These are phyloP conservation scores for Boletus subparvulus DNA, from an alignment of 768 basidiomycete genomes.

Conservation along the genomic window DNA sequence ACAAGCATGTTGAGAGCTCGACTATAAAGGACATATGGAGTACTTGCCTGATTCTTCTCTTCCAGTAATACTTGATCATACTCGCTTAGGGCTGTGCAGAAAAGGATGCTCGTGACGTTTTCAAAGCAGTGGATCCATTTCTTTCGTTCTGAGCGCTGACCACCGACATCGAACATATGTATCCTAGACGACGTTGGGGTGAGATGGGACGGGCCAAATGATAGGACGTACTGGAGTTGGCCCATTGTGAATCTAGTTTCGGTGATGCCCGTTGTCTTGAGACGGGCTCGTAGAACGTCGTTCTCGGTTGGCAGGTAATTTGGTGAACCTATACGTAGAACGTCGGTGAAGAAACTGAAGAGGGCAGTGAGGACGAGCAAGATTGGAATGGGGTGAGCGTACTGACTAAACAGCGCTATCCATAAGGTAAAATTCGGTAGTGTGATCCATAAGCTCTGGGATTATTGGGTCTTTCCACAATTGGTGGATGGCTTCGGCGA, in stretches of 20 bases:
- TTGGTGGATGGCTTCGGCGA: constrained; percentile 66
- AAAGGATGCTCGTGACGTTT: constrained; percentile 75
- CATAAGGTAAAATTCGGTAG: constrained; percentile 87
- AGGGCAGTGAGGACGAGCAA: background rate
- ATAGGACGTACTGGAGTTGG: constrained; percentile 49
- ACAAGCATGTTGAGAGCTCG: background rate
- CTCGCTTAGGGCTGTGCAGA: constrained; percentile 72
- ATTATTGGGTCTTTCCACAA: constrained; percentile 72
- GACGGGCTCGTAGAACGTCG: constrained; percentile 85
- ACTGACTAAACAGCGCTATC: constrained; percentile 89
- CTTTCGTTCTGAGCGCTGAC: constrained; percentile 78
- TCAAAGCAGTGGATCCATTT: constrained; percentile 84
- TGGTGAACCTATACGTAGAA: constrained; percentile 75
- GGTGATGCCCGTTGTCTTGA: constrained; percentile 86
- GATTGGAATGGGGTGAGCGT: background rate
- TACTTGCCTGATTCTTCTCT: constrained; percentile 40
- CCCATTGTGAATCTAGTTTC: constrained; percentile 84
- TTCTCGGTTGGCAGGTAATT: constrained; percentile 85
- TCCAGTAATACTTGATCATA: constrained; percentile 74
- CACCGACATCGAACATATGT: constrained; percentile 79
- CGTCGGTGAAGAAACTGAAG: constrained; percentile 79
- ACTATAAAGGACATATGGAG: background rate
- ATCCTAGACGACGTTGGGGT: constrained; percentile 32
- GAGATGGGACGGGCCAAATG: accelerated
- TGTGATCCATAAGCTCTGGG: constrained; percentile 49